These are phyloP conservation scores for Eimeria acervulina DNA, from an alignment of 169 alveolate genomes.

Conservation along the genomic window DNA sequence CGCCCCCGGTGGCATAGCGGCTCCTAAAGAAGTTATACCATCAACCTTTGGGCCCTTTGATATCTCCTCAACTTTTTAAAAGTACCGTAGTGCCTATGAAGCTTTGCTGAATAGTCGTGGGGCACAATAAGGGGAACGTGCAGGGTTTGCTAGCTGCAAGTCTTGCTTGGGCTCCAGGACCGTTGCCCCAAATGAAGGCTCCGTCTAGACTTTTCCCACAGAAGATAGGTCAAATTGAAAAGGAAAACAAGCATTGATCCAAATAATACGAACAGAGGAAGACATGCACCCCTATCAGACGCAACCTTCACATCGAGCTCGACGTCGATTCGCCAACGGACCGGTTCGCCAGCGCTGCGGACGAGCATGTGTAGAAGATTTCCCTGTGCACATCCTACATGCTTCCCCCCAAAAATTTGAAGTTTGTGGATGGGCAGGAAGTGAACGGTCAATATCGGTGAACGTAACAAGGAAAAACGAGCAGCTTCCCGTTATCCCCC, in stretches of 20 bases:
- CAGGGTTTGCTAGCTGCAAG: slow-evolving; percentile 49
- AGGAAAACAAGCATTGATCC: neutral
- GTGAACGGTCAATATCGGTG: neutral
- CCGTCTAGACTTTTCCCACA: neutral
- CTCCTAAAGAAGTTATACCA: neutral
- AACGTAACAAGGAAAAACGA: neutral
- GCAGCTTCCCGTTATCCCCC: neutral
- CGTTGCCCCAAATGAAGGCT: neutral
- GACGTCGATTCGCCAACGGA: slow-evolving; percentile 39
- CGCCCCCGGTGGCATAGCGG: slow-evolving; percentile 48
- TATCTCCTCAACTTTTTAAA: neutral
- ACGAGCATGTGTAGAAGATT: neutral
- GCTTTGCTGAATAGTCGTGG: neutral
- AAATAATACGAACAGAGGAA: neutral
- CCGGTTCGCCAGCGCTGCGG: slow-evolving; percentile 55
- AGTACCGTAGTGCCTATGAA: neutral
- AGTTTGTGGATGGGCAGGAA: neutral
- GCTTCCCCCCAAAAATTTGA: neutral
- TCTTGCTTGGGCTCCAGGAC: neutral
- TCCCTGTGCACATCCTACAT: neutral
- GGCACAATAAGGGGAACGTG: slow-evolving; percentile 8
- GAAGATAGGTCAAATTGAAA: neutral
- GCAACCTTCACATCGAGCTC: slow-evolving; percentile 1
- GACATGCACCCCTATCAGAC: neutral
- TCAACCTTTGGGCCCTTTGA: neutral